Conservation (phyloP, 805 yeast species). For the Kuraishia molischiana region DNA sequence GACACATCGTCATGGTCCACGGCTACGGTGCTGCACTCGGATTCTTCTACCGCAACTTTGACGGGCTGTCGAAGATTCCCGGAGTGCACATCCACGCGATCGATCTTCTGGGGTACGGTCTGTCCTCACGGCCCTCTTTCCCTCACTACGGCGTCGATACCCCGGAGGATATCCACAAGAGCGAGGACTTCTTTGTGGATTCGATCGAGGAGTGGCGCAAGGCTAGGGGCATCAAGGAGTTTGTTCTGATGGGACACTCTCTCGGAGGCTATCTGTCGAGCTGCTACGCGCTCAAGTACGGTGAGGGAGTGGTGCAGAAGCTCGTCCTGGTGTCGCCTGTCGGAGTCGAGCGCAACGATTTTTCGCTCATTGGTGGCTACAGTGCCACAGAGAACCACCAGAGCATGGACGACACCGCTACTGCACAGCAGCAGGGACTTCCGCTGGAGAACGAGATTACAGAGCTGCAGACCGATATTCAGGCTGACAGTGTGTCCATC, state of each 20-base stretch:
- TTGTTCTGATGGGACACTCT: conserved; percentile 69
- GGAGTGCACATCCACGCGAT: conserved; percentile 55
- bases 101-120: conserved; percentile 66
- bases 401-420: conserved; percentile 4
- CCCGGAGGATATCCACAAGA: conserved; percentile 27
- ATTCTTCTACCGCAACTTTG: conserved; percentile 65
- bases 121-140: conserved; percentile 46
- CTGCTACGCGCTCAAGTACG: conserved; percentile 52
- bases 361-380: conserved; percentile 23
- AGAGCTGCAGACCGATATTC: conserved; percentile 9
- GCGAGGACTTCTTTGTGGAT: conserved; percentile 50
- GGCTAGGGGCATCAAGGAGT: conserved; percentile 32
- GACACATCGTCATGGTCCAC: conserved; percentile 66
- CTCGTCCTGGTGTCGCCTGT: conserved; percentile 64
- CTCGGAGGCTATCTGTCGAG: conserved; percentile 69
- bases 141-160: conserved; percentile 13
- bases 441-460: conserved; percentile 22
- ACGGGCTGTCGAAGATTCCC: conserved; percentile 35
- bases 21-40: conserved; percentile 93
- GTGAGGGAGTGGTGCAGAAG: conserved; percentile 35
- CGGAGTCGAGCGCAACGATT: conserved; percentile 62
- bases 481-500: conserved; percentile 6
- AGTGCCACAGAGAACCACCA: conserved; percentile 2
- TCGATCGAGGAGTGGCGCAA: conserved; percentile 60
- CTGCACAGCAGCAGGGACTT: conserved; percentile 16